A percentile compares a stretch with the other conserved stretches of the same genome.
These are phyloP conservation scores for Candida vaughaniae DNA, from an alignment of 805 yeast species.

Conservation along the genomic window DNA sequence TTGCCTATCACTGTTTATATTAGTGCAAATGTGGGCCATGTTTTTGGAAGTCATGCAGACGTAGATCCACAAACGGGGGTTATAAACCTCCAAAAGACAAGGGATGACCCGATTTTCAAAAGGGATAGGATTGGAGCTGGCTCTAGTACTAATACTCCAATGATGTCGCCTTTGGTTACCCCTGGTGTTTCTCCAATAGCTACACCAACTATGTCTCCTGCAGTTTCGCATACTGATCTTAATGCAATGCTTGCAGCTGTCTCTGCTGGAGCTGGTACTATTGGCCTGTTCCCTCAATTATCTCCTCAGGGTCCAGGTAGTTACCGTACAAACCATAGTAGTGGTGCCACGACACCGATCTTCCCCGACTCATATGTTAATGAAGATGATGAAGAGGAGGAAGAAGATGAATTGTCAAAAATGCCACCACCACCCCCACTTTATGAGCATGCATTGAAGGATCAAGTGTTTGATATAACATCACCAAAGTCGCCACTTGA, in stretches of 20 bases:
- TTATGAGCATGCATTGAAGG: constrained; percentile 39
- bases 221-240: constrained; percentile 6
- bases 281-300: neutral
- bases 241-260: neutral
- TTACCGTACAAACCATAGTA: too few relatives aligned
- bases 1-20: constrained; percentile 46
- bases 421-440: constrained; percentile 42
- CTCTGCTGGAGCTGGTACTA: neutral
- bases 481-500: constrained; percentile 36
- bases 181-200: constrained; percentile 5
- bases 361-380: constrained; percentile 7
- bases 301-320: neutral
- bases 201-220: constrained; percentile 8
- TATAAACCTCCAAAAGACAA: constrained; percentile 19
- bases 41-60: constrained; percentile 32
- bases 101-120: constrained; percentile 31
- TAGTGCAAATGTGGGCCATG: constrained; percentile 38
- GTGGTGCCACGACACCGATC: neutral
- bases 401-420: constrained; percentile 23
- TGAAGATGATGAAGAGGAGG: constrained; percentile 15
- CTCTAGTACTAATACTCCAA: constrained; percentile 4
- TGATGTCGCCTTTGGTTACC: constrained; percentile 8
- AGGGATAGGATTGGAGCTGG: constrained; percentile 15
- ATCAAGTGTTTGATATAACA: constrained; percentile 35
- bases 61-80: constrained; percentile 27